Conservation (phyloP, 164 flowering plant species). For the Macadamia integrifolia region DNA sequence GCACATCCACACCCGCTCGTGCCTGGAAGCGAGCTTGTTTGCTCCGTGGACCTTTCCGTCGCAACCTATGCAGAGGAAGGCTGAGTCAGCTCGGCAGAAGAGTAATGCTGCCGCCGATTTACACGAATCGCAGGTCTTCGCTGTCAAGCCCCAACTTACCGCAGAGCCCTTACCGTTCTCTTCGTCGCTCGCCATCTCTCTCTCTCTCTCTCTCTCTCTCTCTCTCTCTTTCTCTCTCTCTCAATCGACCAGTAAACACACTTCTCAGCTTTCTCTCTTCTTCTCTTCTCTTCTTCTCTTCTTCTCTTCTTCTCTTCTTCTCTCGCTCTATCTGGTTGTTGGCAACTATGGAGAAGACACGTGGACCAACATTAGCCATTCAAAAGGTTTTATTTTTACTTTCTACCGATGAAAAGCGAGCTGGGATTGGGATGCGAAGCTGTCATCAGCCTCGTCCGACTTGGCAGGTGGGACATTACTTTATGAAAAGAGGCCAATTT, state of each 20-base stretch:
- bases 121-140: constrained; percentile 79
- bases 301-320: too few relatives aligned
- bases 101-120: constrained; percentile 56
- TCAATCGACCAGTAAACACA: background rate
- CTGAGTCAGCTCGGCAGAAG: constrained; percentile 76
- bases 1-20: constrained; percentile 84
- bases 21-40: constrained; percentile 54
- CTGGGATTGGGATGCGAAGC: too few relatives aligned
- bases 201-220: constrained; percentile 10
- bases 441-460: too few relatives aligned
- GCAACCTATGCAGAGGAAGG: constrained; percentile 69
- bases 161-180: constrained; percentile 17
- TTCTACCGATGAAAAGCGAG: too few relatives aligned
- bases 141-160: constrained; percentile 29
- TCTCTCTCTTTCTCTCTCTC: background rate
- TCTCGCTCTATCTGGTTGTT: too few relatives aligned
- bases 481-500: too few relatives aligned
- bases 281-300: too few relatives aligned
- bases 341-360: too few relatives aligned
- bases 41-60: constrained; percentile 65
- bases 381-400: too few relatives aligned
- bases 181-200: constrained; percentile 3
- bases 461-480: too few relatives aligned
- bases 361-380: too few relatives aligned
- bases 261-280: too few relatives aligned